phyloP scores from a whole-genome alignment of 2,329 filamentous ascomycete species.

The Epichloe aotearoae region DNA sequence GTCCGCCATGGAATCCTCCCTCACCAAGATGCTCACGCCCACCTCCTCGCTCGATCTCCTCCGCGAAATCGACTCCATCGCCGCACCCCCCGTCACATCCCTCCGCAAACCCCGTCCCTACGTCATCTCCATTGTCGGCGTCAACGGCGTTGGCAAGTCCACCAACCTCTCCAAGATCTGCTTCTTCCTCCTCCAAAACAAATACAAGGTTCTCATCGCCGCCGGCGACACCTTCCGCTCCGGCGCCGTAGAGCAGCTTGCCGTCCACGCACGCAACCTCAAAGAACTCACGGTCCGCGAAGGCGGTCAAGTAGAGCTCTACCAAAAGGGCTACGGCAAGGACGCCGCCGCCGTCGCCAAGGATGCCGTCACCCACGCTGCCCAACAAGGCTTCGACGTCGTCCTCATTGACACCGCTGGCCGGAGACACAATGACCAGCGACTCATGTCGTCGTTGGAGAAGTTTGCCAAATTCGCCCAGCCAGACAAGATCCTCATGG shows the following conservation, averaged over 20 bases:
- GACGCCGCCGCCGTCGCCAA: conserved; percentile 92
- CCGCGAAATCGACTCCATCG: conserved; percentile 76
- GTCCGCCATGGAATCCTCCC: conserved; percentile 77
- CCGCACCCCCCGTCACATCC: conserved; percentile 52
- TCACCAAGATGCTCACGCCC: conserved; percentile 90
- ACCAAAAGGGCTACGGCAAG: conserved; percentile 95
- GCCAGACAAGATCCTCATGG: conserved; percentile 98
- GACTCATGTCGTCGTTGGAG: conserved; percentile 90
- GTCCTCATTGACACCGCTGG: conserved; percentile 96
- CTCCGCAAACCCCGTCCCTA: conserved; percentile 63
- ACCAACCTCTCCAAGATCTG: conserved; percentile 97
- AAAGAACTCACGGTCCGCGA: conserved; percentile 79
- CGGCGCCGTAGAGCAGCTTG: conserved; percentile 90
- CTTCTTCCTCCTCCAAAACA: conserved; percentile 95
- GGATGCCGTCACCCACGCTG: conserved; percentile 75
- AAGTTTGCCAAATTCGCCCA: conserved; percentile 95
- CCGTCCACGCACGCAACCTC: conserved; percentile 87
- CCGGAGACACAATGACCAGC: conserved; percentile 84
- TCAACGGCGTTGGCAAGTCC: conserved; percentile 96
- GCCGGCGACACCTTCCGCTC: conserved; percentile 96
- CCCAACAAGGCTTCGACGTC: conserved; percentile 69
- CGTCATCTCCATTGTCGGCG: conserved; percentile 94
- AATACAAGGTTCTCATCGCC: conserved; percentile 86
- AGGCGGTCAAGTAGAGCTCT: conserved; percentile 75
- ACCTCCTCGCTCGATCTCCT: conserved; percentile 90